Conservation (phyloP, 2,329 filamentous ascomycete genomes). For the Ophiobolus disseminans region DNA sequence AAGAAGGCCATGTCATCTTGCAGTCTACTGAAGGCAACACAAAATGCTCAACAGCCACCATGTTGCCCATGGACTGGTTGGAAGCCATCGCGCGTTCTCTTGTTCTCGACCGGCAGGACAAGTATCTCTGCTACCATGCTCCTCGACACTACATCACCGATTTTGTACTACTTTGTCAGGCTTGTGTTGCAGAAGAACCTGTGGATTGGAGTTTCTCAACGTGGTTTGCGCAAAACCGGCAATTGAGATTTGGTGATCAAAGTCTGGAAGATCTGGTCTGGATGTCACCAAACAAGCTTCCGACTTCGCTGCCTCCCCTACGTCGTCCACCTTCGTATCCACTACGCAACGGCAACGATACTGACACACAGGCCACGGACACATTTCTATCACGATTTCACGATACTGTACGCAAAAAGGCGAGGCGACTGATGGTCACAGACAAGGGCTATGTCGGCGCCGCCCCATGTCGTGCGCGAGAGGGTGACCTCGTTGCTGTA, state of each 20-base stretch:
- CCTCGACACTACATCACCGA: conserved; percentile 33
- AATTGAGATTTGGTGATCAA: conserved; percentile 20
- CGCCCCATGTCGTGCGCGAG: conserved; percentile 35
- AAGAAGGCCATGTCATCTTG: conserved; percentile 20
- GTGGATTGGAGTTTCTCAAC: conserved; percentile 35
- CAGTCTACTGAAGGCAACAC: conserved; percentile 15
- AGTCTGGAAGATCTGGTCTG: conserved; percentile 25
- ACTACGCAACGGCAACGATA: conserved; percentile 11
- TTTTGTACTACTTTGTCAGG: conserved; percentile 35
- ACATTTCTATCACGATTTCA: conserved; percentile 39
- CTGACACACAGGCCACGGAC: conserved; percentile 23
- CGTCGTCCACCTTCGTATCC: conserved; percentile 24
- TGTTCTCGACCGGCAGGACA: conserved; percentile 39
- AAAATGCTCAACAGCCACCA: conserved; percentile 12
- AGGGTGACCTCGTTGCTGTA: conserved; percentile 41
- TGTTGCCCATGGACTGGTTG: conserved; percentile 25
- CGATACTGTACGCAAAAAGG: conserved; percentile 39
- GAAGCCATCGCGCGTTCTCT: conserved; percentile 33
- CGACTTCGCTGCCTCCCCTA: conserved; percentile 12
- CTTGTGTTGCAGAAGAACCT: conserved; percentile 22
- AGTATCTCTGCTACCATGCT: conserved; percentile 37
- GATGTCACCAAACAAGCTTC: conserved; percentile 6
- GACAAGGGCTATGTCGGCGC: conserved; percentile 32
- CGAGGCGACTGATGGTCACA: conserved; percentile 37
- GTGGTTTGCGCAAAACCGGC: conserved; percentile 36